Base-by-base conservation (phyloP, 106 monocot species). In the Dendrobium catenatum region DNA sequence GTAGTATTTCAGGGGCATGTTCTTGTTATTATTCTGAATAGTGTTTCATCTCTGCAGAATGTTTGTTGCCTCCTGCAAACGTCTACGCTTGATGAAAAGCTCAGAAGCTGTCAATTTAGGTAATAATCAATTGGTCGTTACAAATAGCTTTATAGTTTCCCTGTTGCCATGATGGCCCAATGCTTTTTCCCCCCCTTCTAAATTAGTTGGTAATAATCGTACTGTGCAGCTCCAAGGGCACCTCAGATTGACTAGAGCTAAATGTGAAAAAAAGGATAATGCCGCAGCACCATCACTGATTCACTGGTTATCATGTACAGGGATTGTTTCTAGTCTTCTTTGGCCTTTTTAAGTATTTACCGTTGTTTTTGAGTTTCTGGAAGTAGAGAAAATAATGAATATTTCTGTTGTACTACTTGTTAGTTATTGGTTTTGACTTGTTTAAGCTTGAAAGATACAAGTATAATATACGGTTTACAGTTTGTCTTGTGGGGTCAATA, bases 61-160 rank as follows among this genome's bases (percentile, higher is more conserved):
- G 92, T 96, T 96, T 87, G 84, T 96, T 61, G 88, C 84, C 75
- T 89, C 91, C 9, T 96, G 93, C 89, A 89, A 91, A 85, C 91
- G 95, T 16, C 85, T 96, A 19, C 91, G 95, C 19, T 42, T 96
- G 81, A 93, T 96, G 95, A 96, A 93, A 72, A 88, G 93, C 78
- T 96, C 95, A n/a, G 95, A 93, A 83, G 93, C 89, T 79, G 86
- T 91, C 73, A 91, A 93, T 82, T 72, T 96, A 87, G 91, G 95
- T 96, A 86, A 80, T 0, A 51, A 37, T 33, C 7, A 9, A 48
- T 76, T 76, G 10, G 9, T 29, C 8, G 33, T 72, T 9, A 16
- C 27, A 72, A 11, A 11, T 40, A 16, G 37, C 20, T 42, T 42
- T 19, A 20, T 42, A 3, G 31, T 9, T 29, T 27, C 27, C 13